Conservation (phyloP, 148 eudicot genomes). For the Talinum fruticosum region DNA sequence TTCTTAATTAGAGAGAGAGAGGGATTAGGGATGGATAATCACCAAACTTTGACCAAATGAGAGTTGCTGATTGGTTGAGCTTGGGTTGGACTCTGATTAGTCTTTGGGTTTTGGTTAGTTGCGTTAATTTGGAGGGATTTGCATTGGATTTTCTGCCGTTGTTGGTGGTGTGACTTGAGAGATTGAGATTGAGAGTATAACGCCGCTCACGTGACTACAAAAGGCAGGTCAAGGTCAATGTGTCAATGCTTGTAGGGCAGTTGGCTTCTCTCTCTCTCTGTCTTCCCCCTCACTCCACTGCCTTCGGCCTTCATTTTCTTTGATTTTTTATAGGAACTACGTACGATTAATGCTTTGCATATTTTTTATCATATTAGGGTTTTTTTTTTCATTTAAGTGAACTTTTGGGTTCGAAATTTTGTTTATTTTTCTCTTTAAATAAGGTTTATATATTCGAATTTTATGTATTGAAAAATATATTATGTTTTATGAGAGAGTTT, state of each 20-base stretch:
- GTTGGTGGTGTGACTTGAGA: too few species aligned
- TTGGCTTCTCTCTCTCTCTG: background rate
- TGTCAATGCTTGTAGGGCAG: background rate
- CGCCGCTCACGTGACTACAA: background rate
- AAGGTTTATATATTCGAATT: too few species aligned
- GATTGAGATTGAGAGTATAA: too few species aligned
- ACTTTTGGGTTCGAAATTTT: too few species aligned
- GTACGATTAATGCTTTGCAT: too few species aligned
- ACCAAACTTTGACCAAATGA: conserved; percentile 2
- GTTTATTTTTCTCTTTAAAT: too few species aligned
- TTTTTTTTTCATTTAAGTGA: too few species aligned
- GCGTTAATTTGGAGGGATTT: background rate
- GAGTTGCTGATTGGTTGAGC: background rate
- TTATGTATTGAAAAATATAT: too few species aligned
- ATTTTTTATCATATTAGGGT: background rate
- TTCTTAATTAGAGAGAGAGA: background rate
- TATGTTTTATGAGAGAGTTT: too few species aligned
- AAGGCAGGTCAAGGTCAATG: background rate
- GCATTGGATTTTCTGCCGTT: background rate
- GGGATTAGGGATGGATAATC: background rate
- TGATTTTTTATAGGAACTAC: too few species aligned
- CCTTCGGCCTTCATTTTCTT: background rate
- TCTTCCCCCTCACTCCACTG: background rate
- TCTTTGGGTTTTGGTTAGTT: background rate
- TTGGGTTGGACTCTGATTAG: background rate